Percentiles rank a stretch among this genome's conserved stretches.
Conservation (phyloP, 441 rosid genomes). For the Geranium incanum region DNA sequence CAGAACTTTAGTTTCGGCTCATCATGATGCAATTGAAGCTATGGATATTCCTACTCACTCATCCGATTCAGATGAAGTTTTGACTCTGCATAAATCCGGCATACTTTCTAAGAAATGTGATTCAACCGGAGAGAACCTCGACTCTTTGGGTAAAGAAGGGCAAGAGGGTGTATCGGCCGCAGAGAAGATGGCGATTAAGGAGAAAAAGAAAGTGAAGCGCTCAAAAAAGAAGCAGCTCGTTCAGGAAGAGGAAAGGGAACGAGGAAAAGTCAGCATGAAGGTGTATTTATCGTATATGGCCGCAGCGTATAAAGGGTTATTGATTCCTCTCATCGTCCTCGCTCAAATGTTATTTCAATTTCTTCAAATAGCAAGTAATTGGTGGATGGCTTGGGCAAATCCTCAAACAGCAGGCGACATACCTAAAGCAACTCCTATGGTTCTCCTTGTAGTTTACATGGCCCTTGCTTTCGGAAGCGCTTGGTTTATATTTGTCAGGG, state of each 20-base stretch:
- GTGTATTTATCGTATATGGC: slow-evolving; percentile 96
- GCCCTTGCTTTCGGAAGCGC: slow-evolving; percentile 99
- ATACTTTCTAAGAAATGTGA: slow-evolving; percentile 46
- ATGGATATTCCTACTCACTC: slow-evolving; percentile 86
- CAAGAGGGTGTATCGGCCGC: slow-evolving; percentile 70
- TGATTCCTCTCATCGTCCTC: slow-evolving; percentile 81
- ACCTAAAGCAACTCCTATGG: slow-evolving; percentile 73
- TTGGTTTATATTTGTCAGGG: slow-evolving; percentile 90
- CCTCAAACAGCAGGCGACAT: slow-evolving; percentile 93
- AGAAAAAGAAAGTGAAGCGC: slow-evolving; percentile 87
- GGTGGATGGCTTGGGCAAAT: slow-evolving; percentile 99
- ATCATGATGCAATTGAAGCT: slow-evolving; percentile 94
- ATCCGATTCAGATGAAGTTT: slow-evolving; percentile 59
- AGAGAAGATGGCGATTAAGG: slow-evolving; percentile 79
- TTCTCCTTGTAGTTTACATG: slow-evolving; percentile 80
- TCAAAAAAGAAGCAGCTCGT: slow-evolving; percentile 87
- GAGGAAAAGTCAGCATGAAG: slow-evolving; percentile 94
- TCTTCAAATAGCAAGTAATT: slow-evolving; percentile 96
- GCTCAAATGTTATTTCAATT: slow-evolving; percentile 89
- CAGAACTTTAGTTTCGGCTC: slow-evolving; percentile 84
- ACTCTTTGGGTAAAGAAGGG: slow-evolving; percentile 72
- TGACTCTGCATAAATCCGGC: not conserved
- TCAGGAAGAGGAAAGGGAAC: slow-evolving; percentile 98
- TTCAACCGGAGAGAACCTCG: slow-evolving; percentile 48
- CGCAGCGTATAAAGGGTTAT: slow-evolving; percentile 86